Percentiles rank a stretch among this genome's conserved stretches.
Evolutionary conservation across 2,329 filamentous ascomycete species (phyloP).

Genomic region (Aspergillus carbonarius): DNA sequence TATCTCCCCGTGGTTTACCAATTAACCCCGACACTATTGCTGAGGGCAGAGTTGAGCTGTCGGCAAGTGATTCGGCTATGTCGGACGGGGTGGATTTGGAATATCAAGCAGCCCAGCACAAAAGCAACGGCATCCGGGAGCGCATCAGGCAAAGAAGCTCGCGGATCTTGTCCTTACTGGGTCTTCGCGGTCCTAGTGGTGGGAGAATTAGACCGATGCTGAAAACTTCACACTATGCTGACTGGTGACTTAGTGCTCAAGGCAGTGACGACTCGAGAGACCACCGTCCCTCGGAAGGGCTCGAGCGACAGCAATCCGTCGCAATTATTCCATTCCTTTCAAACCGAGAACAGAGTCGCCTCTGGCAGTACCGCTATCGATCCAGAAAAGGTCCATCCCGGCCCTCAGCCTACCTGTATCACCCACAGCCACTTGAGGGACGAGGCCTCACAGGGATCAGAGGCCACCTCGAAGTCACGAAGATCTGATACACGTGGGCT

Average conservation of each 20-base stretch:
- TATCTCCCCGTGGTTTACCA: neutral
- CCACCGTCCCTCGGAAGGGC: neutral
- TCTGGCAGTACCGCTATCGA: neutral
- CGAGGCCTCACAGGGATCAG: neutral
- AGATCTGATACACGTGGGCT: neutral
- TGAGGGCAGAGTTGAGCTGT: neutral
- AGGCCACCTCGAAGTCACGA: neutral
- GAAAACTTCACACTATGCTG: neutral
- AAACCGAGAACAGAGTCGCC: neutral
- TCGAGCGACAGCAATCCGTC: neutral
- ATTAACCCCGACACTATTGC: neutral
- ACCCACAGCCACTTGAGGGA: neutral
- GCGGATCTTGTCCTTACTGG: slow-evolving; percentile 38
- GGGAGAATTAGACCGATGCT: slow-evolving; percentile 18
- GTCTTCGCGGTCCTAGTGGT: slow-evolving; percentile 27
- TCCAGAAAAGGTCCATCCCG: neutral
- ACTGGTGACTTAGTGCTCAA: neutral
- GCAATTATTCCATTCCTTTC: slow-evolving; percentile 3
- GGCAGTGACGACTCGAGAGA: neutral
- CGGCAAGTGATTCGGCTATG: slow-evolving; percentile 20
- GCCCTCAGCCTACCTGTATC: neutral
- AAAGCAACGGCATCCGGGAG: slow-evolving; percentile 26
- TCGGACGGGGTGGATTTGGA: slow-evolving; percentile 30
- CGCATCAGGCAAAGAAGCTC: slow-evolving; percentile 38
- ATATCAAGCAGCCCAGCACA: slow-evolving; percentile 10